These are phyloP conservation scores for Mycosphaerella sp. DNA, from an alignment of 2,329 filamentous ascomycete genomes.

Conservation along the genomic window DNA sequence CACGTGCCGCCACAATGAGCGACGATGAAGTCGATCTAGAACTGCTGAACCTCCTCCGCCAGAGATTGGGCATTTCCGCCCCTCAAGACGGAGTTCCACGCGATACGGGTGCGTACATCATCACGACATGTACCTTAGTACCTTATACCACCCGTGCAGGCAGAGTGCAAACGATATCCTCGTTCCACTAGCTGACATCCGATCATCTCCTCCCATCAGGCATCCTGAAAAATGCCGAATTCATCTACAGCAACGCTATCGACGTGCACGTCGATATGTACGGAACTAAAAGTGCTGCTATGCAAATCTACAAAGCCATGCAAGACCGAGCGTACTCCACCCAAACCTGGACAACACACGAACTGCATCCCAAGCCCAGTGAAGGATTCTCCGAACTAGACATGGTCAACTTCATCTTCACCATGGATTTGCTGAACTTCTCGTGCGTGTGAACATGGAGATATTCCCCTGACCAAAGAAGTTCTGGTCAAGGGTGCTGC, in stretches of 20 bases:
- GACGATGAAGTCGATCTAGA: slow-evolving; percentile 89
- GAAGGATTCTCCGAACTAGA: slow-evolving; percentile 30
- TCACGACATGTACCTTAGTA: too few relatives aligned
- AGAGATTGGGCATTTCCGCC: slow-evolving; percentile 55
- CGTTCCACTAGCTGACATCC: not conserved
- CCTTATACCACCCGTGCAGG: not conserved
- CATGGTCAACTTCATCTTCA: slow-evolving; percentile 81
- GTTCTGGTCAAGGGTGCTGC: not conserved
- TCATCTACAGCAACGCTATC: slow-evolving; percentile 85
- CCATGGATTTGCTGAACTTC: slow-evolving; percentile 95
- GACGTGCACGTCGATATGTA: slow-evolving; percentile 85
- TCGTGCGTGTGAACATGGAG: slow-evolving; percentile 35
- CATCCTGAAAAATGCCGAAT: slow-evolving; percentile 75
- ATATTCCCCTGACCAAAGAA: not conserved
- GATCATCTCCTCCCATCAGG: slow-evolving; percentile 51
- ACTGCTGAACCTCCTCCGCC: slow-evolving; percentile 75
- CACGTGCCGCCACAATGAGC: slow-evolving; percentile 55
- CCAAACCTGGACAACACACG: slow-evolving; percentile 78
- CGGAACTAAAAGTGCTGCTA: slow-evolving; percentile 74
- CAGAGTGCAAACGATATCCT: not conserved
- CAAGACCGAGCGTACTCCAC: slow-evolving; percentile 75
- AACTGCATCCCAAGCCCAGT: slow-evolving; percentile 68
- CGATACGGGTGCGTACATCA: slow-evolving; percentile 28
- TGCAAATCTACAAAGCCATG: slow-evolving; percentile 74
- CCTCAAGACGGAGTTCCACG: slow-evolving; percentile 25